Evolutionary conservation across 805 yeast species (phyloP), one percentile per base, ranked within the genome.

Genomic region (Schwanniomyces vanrijiae): DNA sequence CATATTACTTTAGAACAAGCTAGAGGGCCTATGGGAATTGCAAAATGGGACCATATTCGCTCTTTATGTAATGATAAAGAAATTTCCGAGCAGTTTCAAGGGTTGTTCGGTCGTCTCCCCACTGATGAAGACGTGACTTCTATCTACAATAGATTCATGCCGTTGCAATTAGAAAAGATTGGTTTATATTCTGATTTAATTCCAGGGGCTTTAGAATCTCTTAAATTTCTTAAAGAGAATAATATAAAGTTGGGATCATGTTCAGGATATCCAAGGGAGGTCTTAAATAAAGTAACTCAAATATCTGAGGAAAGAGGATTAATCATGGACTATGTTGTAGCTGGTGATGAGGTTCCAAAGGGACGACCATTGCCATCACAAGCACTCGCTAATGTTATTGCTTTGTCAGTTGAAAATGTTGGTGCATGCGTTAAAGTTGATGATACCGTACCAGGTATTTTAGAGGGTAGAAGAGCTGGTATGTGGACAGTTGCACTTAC

Each of bases 401-500:
- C n/a, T 10, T 21, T 35, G n/a, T 35, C 39, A 9, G 10, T 35
- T 20, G 39, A 35, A 21, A n/a, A 35, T 21, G 39, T 19, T 26
- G 24, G 42, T 21, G 21, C 26, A 3, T 38, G 42, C 21, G 42
- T 38, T 3, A 24, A 38, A 16, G 42, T 37, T n/a, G 40, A 21
- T 18, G 40, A 37, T 14, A 37, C 40, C 8, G 16, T n/a, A 9
- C 22, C 25, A 19, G 40, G 40, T n/a, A 37, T 37, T 18, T 24
- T 37, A 14, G 40, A 37, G n/a, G 40, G 40, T 10, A n/a, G 20
- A 13, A 21, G 22, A 14, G 4, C 40, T 4, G 40, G 25, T n/a
- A 37, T 37, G 40, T 37, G 40, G 40, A 37, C 40, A 10, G 40
- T 38, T 2, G 42, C 42, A 22, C 29, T 38, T 24, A 38, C 42